phyloP scores from a whole-genome alignment of 306 rosid species.

The Mimosa bimucronata region DNA sequence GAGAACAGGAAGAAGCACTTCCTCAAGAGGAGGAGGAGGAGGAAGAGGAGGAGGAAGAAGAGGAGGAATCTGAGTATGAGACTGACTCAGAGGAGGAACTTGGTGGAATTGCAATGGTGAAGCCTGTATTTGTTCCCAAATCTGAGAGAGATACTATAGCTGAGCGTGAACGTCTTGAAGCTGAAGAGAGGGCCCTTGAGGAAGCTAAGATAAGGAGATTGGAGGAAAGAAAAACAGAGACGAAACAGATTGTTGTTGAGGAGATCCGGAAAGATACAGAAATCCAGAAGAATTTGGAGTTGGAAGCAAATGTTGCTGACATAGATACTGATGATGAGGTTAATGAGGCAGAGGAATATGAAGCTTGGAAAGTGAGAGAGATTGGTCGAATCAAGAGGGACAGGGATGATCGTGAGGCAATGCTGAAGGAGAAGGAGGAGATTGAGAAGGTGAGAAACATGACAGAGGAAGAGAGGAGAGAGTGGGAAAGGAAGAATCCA shows the following conservation, averaged over 20 bases:
- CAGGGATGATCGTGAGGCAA: slow-evolving; percentile 81
- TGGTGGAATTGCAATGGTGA: slow-evolving; percentile 83
- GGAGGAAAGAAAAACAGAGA: slow-evolving; percentile 85
- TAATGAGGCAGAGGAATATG: slow-evolving; percentile 95
- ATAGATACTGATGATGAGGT: slow-evolving; percentile 95
- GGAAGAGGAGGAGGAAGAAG: slow-evolving; percentile 77
- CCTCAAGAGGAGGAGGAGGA: slow-evolving; percentile 76
- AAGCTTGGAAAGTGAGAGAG: slow-evolving; percentile 95
- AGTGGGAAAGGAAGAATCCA: slow-evolving; percentile 97
- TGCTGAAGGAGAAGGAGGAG: slow-evolving; percentile 90
- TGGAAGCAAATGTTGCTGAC: slow-evolving; percentile 89
- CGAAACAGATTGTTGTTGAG: slow-evolving; percentile 90
- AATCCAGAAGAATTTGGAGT: slow-evolving; percentile 82
- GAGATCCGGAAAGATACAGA: slow-evolving; percentile 89
- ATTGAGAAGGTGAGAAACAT: slow-evolving; percentile 87
- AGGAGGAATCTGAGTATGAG: slow-evolving; percentile 86
- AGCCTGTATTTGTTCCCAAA: slow-evolving; percentile 96
- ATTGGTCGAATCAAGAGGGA: slow-evolving; percentile 95
- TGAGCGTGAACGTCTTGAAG: slow-evolving; percentile 93
- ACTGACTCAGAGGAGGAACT: slow-evolving; percentile 93
- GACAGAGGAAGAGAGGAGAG: slow-evolving; percentile 99
- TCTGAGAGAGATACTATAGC: slow-evolving; percentile 90
- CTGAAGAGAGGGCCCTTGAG: slow-evolving; percentile 82
- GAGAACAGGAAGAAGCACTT: slow-evolving; percentile 80
- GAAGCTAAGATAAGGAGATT: slow-evolving; percentile 71